phyloP scores from a whole-genome alignment of 192 early-diverging fungal genomes.

The Entomortierella parvispora region DNA sequence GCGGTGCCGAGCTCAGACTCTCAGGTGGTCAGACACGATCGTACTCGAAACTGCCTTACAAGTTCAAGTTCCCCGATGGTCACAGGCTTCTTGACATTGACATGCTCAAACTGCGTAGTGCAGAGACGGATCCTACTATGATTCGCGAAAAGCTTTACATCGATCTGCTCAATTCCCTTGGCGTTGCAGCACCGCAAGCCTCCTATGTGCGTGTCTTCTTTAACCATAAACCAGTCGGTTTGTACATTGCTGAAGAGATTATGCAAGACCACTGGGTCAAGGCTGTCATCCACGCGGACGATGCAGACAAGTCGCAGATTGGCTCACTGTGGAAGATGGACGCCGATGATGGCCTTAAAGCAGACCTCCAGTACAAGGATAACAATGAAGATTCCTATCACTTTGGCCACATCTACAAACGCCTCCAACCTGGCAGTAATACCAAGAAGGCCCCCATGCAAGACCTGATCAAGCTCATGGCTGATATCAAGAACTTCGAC shows the following conservation, averaged over 20 bases:
- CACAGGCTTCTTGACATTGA: constrained; percentile 23
- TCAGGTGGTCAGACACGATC: constrained; percentile 20
- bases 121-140: constrained; percentile 53
- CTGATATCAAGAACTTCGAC: constrained; percentile 40
- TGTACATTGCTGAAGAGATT: constrained; percentile 50
- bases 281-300: constrained; percentile 29
- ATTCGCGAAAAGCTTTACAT: constrained; percentile 56
- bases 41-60: constrained; percentile 47
- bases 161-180: constrained; percentile 53
- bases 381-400: constrained; percentile 26
- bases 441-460: constrained; percentile 26
- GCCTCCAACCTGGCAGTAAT: constrained; percentile 20
- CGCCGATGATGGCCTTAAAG: constrained; percentile 23
- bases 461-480: constrained; percentile 44
- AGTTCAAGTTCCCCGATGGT: constrained; percentile 48
- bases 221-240: constrained; percentile 48
- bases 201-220: constrained; percentile 50
- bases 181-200: constrained; percentile 43
- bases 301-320: constrained; percentile 33
- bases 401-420: constrained; percentile 38
- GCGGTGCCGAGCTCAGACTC: constrained; percentile 25
- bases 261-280: constrained; percentile 40
- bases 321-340: constrained; percentile 39
- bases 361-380: constrained; percentile 47
- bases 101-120: constrained; percentile 41